These are phyloP conservation scores for Myriosclerotinia curreyana DNA, from an alignment of 2,329 filamentous ascomycete genomes.

Conservation along the genomic window DNA sequence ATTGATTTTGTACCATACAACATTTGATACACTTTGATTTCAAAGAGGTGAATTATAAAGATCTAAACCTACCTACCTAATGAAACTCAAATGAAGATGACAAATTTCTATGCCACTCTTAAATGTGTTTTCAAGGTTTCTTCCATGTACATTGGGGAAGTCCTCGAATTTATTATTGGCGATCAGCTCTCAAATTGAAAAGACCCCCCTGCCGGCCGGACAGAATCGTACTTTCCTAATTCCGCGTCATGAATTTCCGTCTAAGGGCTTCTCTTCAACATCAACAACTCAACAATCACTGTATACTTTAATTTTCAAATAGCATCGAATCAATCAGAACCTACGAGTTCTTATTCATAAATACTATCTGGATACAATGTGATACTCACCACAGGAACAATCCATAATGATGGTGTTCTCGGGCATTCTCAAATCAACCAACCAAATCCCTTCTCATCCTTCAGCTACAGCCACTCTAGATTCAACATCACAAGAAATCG, in stretches of 20 bases:
- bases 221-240: slow-evolving; percentile 7
- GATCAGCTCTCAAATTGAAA: slow-evolving; percentile 10
- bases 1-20: background rate
- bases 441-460: slow-evolving; percentile 36
- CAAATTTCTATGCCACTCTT: background rate
- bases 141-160: background rate
- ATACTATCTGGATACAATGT: slow-evolving; percentile 19
- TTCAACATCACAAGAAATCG: slow-evolving; percentile 30
- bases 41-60: background rate
- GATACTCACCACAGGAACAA: slow-evolving; percentile 17
- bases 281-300: slow-evolving; percentile 11
- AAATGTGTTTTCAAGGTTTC: background rate
- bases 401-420: slow-evolving; percentile 50
- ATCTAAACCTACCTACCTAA: background rate
- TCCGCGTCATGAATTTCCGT: slow-evolving; percentile 10
- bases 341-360: background rate
- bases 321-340: background rate
- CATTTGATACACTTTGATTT: background rate
- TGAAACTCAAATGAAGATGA: background rate
- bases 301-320: slow-evolving; percentile 8
- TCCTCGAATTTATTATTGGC: background rate
- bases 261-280: slow-evolving; percentile 3
- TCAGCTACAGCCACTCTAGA: slow-evolving; percentile 31
- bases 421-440: slow-evolving; percentile 47
- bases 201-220: background rate